Base-by-base conservation (phyloP, 805 yeast genomes). In the Kazachstania martiniae region DNA sequence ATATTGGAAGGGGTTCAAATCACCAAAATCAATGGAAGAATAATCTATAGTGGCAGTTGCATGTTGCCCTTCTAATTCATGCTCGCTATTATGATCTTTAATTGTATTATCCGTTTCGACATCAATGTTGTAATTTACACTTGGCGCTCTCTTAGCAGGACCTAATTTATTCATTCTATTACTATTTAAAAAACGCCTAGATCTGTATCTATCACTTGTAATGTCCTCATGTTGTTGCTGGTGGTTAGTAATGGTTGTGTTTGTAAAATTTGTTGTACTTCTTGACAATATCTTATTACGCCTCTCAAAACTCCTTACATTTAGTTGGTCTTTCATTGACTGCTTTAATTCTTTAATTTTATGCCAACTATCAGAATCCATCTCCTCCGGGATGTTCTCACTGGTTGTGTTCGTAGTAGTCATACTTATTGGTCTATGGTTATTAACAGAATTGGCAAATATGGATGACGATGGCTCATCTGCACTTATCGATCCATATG, bases 1-100 rank as follows among this genome's bases (percentile, higher is more conserved):
- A 37, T 59, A 62, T 39, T 62, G 65, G 25, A 59, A 58, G 8
- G 66, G 66, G 37, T 61, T 63, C 32, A 61, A 40, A 5, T 58
- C 59, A 28, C 59, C 62, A 43, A 62, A 59, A 14, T 60, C 59
- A 27, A 51, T 44, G 2, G 30, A 29, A 3, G 41, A 34, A 29
- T 45, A 45, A 29, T 45, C 38, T 21, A 33, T 32, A 5, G 17
- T 8, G 10, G 18, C 24, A 12, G 12, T 6, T 12, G 14, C 25
- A 5, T 9, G 6, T 17, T 9, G 3, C 15, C 12, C 27, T 17
- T 26, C 13, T 14, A 21, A 24, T 5, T 15, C 27, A 12, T 12
- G 21, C 8, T 31, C 17, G n/a, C 19, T 21, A 12, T 18, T 22
- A 13, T 16, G 10, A 25, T 14, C 14, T 3, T 25, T 19, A 4